phyloP scores from a whole-genome alignment of 2,329 filamentous ascomycete genomes.

The Apiospora aurea region DNA sequence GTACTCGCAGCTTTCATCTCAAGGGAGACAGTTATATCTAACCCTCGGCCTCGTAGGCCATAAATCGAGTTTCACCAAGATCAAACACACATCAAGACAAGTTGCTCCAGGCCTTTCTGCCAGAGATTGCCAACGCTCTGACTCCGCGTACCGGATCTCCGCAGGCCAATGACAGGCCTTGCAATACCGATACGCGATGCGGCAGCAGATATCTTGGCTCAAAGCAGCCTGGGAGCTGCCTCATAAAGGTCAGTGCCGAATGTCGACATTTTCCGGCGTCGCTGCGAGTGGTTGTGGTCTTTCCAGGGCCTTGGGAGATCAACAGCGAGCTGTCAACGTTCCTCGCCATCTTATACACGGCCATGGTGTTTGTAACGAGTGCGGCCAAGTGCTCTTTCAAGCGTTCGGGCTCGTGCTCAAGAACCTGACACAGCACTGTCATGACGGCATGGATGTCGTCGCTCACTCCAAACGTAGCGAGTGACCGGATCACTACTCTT shows the following conservation, averaged over 20 bases:
- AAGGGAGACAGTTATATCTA: neutral
- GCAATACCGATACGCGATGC: conserved; percentile 52
- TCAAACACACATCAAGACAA: conserved; percentile 34
- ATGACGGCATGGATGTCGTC: conserved; percentile 57
- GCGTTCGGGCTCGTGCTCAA: conserved; percentile 53
- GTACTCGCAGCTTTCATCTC: neutral
- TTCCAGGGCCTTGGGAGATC: neutral
- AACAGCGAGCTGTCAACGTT: conserved; percentile 31
- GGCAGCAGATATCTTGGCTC: conserved; percentile 55
- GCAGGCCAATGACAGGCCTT: conserved; percentile 57
- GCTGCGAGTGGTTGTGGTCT: conserved; percentile 28
- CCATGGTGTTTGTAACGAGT: conserved; percentile 53
- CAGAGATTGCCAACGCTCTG: conserved; percentile 55
- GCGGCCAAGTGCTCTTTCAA: conserved; percentile 57
- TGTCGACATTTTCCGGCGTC: conserved; percentile 50
- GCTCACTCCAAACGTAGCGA: conserved; percentile 50
- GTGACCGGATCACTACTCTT: conserved; percentile 55
- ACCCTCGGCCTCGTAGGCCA: neutral
- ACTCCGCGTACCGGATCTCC: conserved; percentile 62
- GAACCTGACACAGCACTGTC: conserved; percentile 55
- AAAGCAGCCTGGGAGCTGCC: conserved; percentile 54
- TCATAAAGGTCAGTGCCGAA: conserved; percentile 56
- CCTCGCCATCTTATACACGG: conserved; percentile 44
- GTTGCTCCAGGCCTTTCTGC: conserved; percentile 56
- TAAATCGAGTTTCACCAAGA: neutral